Evolutionary conservation across 169 alveolate genomes (phyloP).

Genomic region (Ichthyophthirius multifiliis): DNA sequence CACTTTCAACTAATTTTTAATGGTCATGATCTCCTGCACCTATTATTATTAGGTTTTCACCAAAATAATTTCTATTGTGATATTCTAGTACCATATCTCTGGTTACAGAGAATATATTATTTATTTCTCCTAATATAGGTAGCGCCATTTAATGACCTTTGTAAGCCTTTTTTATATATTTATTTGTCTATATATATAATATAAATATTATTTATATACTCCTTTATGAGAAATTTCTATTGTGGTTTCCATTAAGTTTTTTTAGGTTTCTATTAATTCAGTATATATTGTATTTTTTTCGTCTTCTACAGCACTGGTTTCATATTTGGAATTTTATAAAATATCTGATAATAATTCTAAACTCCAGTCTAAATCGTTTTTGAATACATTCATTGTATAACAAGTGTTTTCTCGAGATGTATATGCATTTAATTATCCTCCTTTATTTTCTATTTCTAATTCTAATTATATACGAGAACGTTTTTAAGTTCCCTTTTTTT

Average conservation of each 20-base stretch:
- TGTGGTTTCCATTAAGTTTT: constrained; percentile 93
- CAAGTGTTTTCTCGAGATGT: constrained; percentile 97
- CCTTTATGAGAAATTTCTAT: constrained; percentile 77
- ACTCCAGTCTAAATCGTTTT: constrained; percentile 82
- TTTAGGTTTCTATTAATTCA: constrained; percentile 86
- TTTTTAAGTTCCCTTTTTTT: constrained; percentile 89
- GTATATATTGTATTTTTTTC: constrained; percentile 93
- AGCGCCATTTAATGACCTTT: constrained; percentile 86
- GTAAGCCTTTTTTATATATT: constrained; percentile 65
- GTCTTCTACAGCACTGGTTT: constrained; percentile 80
- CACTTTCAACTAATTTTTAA: constrained; percentile 80
- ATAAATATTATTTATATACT: background rate
- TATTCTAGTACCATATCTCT: constrained; percentile 88
- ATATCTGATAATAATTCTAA: constrained; percentile 93
- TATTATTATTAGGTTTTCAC: constrained; percentile 89
- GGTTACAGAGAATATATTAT: constrained; percentile 84
- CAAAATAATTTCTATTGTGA: constrained; percentile 87
- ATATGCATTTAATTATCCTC: constrained; percentile 96
- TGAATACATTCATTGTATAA: constrained; percentile 87
- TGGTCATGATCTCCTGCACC: constrained; percentile 93
- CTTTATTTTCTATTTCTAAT: constrained; percentile 94
- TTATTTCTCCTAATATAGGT: constrained; percentile 89
- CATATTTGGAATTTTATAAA: constrained; percentile 87
- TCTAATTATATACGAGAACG: constrained; percentile 91
- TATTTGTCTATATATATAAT: background rate